phyloP scores from a whole-genome alignment of 139 green algal genomes.

The Auxenochlorella pyrenoidosa region DNA sequence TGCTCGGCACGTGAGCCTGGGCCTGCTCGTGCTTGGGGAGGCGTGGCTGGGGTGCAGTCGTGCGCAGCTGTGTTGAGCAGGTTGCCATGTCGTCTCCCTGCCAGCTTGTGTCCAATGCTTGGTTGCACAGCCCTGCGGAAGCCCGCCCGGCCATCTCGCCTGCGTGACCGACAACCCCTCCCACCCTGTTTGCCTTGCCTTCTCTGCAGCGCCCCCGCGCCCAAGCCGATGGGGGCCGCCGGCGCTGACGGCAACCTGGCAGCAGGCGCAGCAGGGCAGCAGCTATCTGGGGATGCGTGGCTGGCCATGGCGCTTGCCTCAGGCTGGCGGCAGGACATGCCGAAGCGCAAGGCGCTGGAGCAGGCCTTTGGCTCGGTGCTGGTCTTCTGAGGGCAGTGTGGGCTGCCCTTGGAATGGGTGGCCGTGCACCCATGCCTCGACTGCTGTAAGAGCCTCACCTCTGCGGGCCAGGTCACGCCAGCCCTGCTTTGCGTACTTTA shows the following conservation, averaged over 20 bases:
- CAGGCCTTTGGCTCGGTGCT: conserved; percentile 41
- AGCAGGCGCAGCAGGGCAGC: background rate
- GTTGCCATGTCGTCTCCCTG: no score
- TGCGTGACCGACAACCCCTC: background rate
- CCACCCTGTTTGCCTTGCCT: background rate
- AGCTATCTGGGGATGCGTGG: conserved; percentile 35
- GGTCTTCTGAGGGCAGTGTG: conserved; percentile 5
- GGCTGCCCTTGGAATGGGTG: no score
- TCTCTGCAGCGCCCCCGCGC: conserved; percentile 9
- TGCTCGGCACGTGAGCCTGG: background rate
- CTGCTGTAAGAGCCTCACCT: no score
- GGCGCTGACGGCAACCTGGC: conserved; percentile 28
- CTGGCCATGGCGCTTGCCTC: conserved; percentile 44
- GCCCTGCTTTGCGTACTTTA: no score
- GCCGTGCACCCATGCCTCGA: no score
- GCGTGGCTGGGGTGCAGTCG: no score
- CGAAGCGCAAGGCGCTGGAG: conserved; percentile 35
- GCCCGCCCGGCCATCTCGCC: background rate
- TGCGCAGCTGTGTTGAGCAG: no score
- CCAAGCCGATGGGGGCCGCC: background rate
- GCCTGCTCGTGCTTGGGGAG: no score
- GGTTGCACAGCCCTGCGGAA: no score
- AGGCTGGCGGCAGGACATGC: conserved; percentile 45
- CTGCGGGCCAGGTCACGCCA: no score
- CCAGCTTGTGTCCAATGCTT: no score